phyloP scores from a whole-genome alignment of 768 basidiomycete genomes.

The Termitomyces eurrhizus region DNA sequence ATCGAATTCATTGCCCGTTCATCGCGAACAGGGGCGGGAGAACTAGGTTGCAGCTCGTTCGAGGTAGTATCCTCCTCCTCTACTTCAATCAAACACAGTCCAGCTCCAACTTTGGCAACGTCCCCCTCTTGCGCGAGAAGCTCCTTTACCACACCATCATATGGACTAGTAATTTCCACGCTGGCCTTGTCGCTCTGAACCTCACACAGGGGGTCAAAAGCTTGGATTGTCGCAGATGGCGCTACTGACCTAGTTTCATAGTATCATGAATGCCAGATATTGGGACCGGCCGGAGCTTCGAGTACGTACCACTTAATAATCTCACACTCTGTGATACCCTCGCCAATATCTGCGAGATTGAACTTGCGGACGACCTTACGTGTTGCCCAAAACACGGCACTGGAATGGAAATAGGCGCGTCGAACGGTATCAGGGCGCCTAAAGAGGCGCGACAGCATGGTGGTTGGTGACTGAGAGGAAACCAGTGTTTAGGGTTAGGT shows the following conservation, averaged over 20 bases:
- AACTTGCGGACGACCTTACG: slow-evolving; percentile 50
- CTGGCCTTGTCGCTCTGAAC: slow-evolving; percentile 90
- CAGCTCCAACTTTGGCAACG: slow-evolving; percentile 77
- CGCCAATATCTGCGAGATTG: slow-evolving; percentile 83
- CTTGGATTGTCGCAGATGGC: slow-evolving; percentile 43
- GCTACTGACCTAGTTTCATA: slow-evolving; percentile 56
- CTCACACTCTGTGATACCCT: slow-evolving; percentile 90
- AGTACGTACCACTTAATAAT: slow-evolving; percentile 74
- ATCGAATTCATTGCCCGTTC: slow-evolving; percentile 11
- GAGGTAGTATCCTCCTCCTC: slow-evolving; percentile 46
- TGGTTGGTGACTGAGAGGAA: slow-evolving; percentile 10
- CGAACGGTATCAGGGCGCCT: slow-evolving; percentile 19
- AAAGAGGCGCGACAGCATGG: slow-evolving; percentile 32
- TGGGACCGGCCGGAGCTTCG: slow-evolving; percentile 25
- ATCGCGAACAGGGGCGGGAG: slow-evolving; percentile 15
- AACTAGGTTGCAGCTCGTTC: slow-evolving; percentile 11
- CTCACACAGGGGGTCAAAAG: slow-evolving; percentile 76
- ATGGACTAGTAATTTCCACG: slow-evolving; percentile 89
- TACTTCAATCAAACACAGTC: slow-evolving; percentile 78
- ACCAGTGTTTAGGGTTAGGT: slow-evolving; percentile 22
- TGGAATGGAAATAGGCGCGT: slow-evolving; percentile 29
- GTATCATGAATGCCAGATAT: slow-evolving; percentile 1
- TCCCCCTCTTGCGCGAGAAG: slow-evolving; percentile 78
- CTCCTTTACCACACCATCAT: slow-evolving; percentile 69
- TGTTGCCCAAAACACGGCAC: slow-evolving; percentile 24